Evolutionary conservation across 1,284 basidiomycete species (phyloP), one percentile per base, ranked within the genome.

Genomic region (Agaricales sp.): DNA sequence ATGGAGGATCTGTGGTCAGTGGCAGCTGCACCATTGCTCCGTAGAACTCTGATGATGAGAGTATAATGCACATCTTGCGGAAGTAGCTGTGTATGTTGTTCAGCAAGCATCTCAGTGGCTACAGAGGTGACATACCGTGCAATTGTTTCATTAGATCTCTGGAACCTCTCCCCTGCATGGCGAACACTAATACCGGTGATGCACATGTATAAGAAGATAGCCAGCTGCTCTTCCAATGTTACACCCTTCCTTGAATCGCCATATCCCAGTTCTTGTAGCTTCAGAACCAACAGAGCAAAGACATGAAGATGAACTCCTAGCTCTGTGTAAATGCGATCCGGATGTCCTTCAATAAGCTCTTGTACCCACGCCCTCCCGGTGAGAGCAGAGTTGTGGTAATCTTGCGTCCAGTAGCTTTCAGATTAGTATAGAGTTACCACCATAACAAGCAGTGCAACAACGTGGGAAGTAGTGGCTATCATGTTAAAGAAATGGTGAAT

Each of bases 291-390:
- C 11, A 44, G 19, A 12, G 12, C 12, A 18, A 44, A 44, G 11
- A 43, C 45, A 25, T 35, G 20, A 43, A 26, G 50, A 51, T 50
- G 38, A 16, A 45, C 14, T 30, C 8, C 24, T 47, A 21, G 0
- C 43, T 37, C 19, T 12, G 30, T 39, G 43, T 50, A 4, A 35
- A 23, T 2, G 3, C 18, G 41, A 11, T 48, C 35, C 16, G 46
- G 52, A 18, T 52, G 46, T n/a, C 49, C 44, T 3, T 4, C n/a
- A 16, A 58, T 25, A 6, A 59, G 30, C 20, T 60, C 58, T 1
- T 57, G 26, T 12, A 60, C 21, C 57, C 57, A 60, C 13, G 1
- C 13, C n/a, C 51, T 55, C 3, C 59, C 56, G 3, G 56, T 55
- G 13, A 60, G 53, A 11, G 20, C 45, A 19, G 54, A 60, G 23